Evolutionary conservation across 1,139 yeast species (phyloP).

Genomic region (Schwanniomyces etchellsii): DNA sequence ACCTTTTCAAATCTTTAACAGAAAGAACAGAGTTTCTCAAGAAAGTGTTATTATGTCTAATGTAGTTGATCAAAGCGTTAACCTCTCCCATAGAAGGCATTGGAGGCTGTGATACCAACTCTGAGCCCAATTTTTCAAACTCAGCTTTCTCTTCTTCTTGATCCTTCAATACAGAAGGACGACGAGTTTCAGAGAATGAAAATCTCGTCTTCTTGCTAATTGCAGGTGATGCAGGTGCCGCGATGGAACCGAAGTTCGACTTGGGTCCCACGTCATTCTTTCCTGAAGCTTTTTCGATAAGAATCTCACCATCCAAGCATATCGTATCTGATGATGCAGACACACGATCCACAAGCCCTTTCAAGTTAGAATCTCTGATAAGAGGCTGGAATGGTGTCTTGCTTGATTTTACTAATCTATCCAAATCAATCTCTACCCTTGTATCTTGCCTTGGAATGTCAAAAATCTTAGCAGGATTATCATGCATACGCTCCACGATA

Average conservation of each 20-base stretch:
- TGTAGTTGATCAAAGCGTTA: constrained; percentile 66
- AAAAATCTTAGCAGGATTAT: constrained; percentile 78
- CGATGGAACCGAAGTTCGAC: constrained; percentile 33
- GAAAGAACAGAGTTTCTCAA: constrained; percentile 82
- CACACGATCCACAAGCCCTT: constrained; percentile 87
- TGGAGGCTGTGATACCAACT: constrained; percentile 71
- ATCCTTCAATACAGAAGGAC: constrained; percentile 38
- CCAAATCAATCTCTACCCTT: constrained; percentile 75
- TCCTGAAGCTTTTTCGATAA: constrained; percentile 57
- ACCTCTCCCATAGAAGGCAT: constrained; percentile 65
- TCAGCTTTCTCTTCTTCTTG: constrained; percentile 30
- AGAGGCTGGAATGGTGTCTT: constrained; percentile 13
- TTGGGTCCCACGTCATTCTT: constrained; percentile 42
- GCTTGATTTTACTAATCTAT: constrained; percentile 32
- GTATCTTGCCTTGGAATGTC: constrained; percentile 79
- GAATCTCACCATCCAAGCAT: constrained; percentile 74
- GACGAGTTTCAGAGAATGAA: constrained; percentile 40
- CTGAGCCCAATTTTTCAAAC: constrained; percentile 60
- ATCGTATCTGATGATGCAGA: constrained; percentile 72
- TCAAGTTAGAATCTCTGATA: constrained; percentile 38
- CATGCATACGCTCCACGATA: constrained; percentile 68
- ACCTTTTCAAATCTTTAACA: constrained; percentile 79
- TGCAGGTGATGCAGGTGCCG: constrained; percentile 43
- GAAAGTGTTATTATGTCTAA: constrained; percentile 82
- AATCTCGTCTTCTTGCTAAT: constrained; percentile 39